phyloP scores from a whole-genome alignment of 83 land plant species.

The Larix sibirica region DNA sequence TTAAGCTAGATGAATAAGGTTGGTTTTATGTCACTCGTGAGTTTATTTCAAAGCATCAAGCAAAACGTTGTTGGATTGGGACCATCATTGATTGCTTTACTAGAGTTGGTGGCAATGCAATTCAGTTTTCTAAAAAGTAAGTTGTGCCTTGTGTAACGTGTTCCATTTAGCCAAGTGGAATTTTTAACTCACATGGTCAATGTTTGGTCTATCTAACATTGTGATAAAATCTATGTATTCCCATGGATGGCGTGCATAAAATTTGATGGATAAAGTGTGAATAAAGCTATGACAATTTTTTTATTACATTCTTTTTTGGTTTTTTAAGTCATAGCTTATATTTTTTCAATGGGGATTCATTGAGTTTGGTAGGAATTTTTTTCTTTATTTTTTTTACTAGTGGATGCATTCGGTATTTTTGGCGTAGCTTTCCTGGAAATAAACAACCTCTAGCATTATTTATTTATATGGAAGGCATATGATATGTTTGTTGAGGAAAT shows the following conservation, averaged over 20 bases:
- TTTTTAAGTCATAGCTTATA: too few species aligned
- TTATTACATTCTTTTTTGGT: too few species aligned
- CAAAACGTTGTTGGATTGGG: conserved; percentile 69
- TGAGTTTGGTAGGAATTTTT: too few species aligned
- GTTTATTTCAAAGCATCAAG: conserved; percentile 88
- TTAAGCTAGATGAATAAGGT: conserved; percentile 96
- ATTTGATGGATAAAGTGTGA: neutral
- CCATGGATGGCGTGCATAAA: neutral
- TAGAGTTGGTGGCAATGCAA: conserved; percentile 99
- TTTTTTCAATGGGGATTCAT: too few species aligned
- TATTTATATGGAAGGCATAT: neutral
- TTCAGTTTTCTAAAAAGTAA: conserved; percentile 89
- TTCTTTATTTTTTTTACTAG: too few species aligned
- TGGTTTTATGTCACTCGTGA: conserved; percentile 99
- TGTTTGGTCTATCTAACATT: neutral
- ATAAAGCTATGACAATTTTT: too few species aligned
- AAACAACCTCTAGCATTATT: neutral
- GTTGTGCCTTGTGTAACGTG: neutral
- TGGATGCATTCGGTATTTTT: too few species aligned
- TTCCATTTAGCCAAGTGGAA: neutral
- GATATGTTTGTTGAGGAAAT: neutral
- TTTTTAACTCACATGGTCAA: neutral
- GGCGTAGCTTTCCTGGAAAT: neutral
- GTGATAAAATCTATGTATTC: neutral
- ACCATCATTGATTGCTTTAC: conserved; percentile 80